Evolutionary conservation across 192 early-diverging fungal species (phyloP).

Genomic region (Coemansia erecta): DNA sequence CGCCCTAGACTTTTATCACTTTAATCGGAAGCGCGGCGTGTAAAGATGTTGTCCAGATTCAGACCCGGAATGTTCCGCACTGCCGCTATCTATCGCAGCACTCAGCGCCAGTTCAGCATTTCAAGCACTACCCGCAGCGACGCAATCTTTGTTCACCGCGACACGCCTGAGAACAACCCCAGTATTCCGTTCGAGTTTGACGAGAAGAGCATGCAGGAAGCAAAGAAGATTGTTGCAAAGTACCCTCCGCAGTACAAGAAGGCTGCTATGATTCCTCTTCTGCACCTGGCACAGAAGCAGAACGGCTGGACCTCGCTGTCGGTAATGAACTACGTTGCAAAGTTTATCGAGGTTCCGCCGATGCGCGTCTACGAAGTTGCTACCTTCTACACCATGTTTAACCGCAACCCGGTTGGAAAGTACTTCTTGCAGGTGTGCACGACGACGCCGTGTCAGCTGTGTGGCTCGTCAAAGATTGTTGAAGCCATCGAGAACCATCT

Average conservation of each 20-base stretch:
- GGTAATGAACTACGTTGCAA: slow-evolving; percentile 97
- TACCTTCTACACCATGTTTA: slow-evolving; percentile 99
- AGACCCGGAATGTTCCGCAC: slow-evolving; percentile 12
- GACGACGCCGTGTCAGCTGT: slow-evolving; percentile 96
- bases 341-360: slow-evolving; percentile 91
- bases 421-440: slow-evolving; percentile 99
- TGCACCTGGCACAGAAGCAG: slow-evolving; percentile 96
- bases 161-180: slow-evolving; percentile 80
- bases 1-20: too few relatives aligned
- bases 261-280: slow-evolving; percentile 91
- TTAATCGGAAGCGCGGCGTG: background rate
- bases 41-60: slow-evolving; percentile 41
- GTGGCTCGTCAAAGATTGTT: slow-evolving; percentile 88
- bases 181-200: slow-evolving; percentile 85
- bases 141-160: slow-evolving; percentile 63
- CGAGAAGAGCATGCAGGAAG: slow-evolving; percentile 72
- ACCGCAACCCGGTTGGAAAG: slow-evolving; percentile 97
- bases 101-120: slow-evolving; percentile 27
- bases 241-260: slow-evolving; percentile 99
- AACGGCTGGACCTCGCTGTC: slow-evolving; percentile 89
- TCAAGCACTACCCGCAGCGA: slow-evolving; percentile 27
- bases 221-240: slow-evolving; percentile 83
- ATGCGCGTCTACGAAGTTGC: slow-evolving; percentile 99
- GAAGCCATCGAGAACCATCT: slow-evolving; percentile 84
- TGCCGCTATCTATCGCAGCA: slow-evolving; percentile 3